Evolutionary conservation across 1,284 basidiomycete genomes (phyloP).

Genomic region (Coniferiporia weirii): DNA sequence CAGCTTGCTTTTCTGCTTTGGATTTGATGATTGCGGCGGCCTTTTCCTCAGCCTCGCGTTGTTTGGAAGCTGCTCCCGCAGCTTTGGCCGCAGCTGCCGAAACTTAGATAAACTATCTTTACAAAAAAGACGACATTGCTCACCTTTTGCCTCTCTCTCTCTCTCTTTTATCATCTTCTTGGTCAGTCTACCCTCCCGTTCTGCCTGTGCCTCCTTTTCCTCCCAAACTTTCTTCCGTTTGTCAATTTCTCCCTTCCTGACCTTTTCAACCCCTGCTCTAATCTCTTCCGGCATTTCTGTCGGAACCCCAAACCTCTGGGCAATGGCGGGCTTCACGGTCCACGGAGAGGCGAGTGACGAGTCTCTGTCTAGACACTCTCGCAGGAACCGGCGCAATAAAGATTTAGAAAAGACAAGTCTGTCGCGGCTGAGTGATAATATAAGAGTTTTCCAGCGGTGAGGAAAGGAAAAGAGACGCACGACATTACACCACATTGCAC

Average conservation of each 20-base stretch:
- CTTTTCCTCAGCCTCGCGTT: constrained; percentile 63
- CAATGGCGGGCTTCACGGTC: constrained; percentile 86
- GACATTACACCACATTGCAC: constrained; percentile 77
- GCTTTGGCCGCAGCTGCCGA: constrained; percentile 32
- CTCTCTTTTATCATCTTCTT: constrained; percentile 80
- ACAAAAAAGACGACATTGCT: constrained; percentile 14
- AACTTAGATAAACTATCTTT: constrained; percentile 8
- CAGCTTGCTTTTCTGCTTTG: constrained; percentile 45
- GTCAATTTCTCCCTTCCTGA: constrained; percentile 84
- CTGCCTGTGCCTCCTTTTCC: constrained; percentile 51
- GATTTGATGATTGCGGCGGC: constrained; percentile 22
- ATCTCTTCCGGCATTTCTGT: constrained; percentile 82
- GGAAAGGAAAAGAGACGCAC: constrained; percentile 38
- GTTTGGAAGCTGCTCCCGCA: constrained; percentile 49
- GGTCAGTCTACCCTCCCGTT: constrained; percentile 47
- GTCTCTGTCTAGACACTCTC: constrained; percentile 89
- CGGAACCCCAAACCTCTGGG: constrained; percentile 77
- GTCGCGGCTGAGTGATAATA: constrained; percentile 63
- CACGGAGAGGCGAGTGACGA: constrained; percentile 90
- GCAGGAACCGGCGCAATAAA: constrained; percentile 91
- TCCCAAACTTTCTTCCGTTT: constrained; percentile 87
- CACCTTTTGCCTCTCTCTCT: constrained; percentile 69
- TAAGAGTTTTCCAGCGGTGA: constrained; percentile 5
- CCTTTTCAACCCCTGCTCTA: constrained; percentile 69
- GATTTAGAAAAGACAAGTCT: constrained; percentile 94